A percentile compares a stretch with the other conserved stretches of the same genome.
phyloP scores from a whole-genome alignment of 2,329 filamentous ascomycete species.

The Dactylellina haptotyla region DNA sequence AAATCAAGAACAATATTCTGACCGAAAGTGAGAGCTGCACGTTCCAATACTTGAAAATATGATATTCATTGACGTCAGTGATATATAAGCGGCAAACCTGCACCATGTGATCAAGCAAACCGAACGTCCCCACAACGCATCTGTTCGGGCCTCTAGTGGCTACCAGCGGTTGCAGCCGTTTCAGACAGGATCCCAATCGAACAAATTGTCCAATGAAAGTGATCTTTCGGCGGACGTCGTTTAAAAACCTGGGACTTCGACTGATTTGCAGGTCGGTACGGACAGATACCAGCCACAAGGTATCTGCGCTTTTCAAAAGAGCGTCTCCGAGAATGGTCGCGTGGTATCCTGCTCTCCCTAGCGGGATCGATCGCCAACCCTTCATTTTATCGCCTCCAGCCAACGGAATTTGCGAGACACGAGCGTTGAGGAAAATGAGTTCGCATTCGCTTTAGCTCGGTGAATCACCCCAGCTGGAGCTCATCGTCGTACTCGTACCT shows the following conservation, averaged over 20 bases:
- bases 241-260: too few species aligned
- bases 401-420: constrained; percentile 3
- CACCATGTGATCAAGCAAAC: constrained; percentile 4
- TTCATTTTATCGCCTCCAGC: constrained; percentile 2
- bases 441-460: not conserved
- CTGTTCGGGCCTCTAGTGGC: not conserved
- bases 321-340: constrained; percentile 3
- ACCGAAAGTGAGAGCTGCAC: not conserved
- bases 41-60: not conserved
- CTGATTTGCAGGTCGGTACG: constrained; percentile 3
- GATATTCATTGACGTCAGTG: constrained; percentile 20
- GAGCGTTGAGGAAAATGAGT: too few species aligned
- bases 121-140: constrained; percentile 7
- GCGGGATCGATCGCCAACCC: not conserved
- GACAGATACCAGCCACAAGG: not conserved
- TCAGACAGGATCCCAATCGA: not conserved
- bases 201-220: constrained; percentile 12
- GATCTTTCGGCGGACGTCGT: too few species aligned
- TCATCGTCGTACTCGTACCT: not conserved
- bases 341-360: constrained; percentile 14
- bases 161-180: constrained; percentile 1
- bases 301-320: not conserved
- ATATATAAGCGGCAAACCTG: constrained; percentile 9
- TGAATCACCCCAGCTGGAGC: not conserved
- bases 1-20: too few species aligned